A percentile compares a stretch with the other conserved stretches of the same genome.
Conservation (phyloP, 345 rosid genomes). For the Gossypium ekmanianum region DNA sequence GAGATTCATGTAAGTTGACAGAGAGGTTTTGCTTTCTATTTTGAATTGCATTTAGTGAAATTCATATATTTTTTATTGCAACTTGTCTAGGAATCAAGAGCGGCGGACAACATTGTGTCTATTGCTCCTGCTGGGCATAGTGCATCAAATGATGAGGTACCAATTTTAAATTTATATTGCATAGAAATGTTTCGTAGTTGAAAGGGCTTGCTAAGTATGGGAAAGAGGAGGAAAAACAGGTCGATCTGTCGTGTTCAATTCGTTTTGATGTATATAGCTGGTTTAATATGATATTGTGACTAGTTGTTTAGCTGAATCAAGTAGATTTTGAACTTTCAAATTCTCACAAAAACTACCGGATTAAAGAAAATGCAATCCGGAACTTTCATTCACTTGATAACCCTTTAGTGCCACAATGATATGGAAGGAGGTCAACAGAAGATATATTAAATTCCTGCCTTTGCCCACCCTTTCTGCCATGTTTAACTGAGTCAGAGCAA, state of each 20-base stretch:
- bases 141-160: slow-evolving; percentile 49
- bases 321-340: neutral
- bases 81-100: slow-evolving; percentile 56
- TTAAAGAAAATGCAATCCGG: neutral
- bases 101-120: slow-evolving; percentile 38
- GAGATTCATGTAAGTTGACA: slow-evolving; percentile 43
- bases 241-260: slow-evolving; percentile 10
- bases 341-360: neutral
- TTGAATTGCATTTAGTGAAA: slow-evolving; percentile 12
- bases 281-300: neutral
- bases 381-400: neutral
- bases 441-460: neutral
- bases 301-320: slow-evolving; percentile 5
- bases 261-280: neutral
- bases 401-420: neutral
- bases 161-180: neutral
- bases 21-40: slow-evolving; percentile 4
- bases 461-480: neutral
- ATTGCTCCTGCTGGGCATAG: slow-evolving; percentile 29
- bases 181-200: neutral
- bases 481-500: neutral
- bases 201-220: neutral
- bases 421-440: neutral
- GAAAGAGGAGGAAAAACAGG: neutral
- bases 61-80: slow-evolving; percentile 14